Percentiles rank a stretch among this genome's conserved stretches.
Conservation (phyloP, 768 basidiomycete genomes). For the Rhizopogon vesiculosus region DNA sequence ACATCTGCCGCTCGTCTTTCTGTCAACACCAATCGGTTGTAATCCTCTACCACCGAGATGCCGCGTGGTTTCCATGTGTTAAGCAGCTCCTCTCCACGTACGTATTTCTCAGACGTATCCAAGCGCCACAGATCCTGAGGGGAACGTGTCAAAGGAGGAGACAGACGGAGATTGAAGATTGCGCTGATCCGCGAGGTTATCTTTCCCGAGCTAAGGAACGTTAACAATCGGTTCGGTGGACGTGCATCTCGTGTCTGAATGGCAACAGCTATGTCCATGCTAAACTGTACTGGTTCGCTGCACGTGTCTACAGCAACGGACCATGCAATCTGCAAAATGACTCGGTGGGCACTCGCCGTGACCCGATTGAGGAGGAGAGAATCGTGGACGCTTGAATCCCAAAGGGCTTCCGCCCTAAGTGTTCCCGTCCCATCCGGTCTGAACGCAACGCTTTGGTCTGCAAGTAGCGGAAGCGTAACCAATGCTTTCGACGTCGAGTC, state of each 20-base stretch:
- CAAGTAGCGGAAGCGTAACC: constrained; percentile 68
- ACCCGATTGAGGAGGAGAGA: constrained; percentile 83
- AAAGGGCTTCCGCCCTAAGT: constrained; percentile 67
- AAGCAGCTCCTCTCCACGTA: constrained; percentile 85
- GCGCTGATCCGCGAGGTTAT: constrained; percentile 74
- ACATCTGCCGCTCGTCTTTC: constrained; percentile 84
- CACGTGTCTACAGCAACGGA: constrained; percentile 80
- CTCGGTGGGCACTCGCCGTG: constrained; percentile 70
- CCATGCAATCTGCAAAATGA: constrained; percentile 76
- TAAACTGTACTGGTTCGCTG: constrained; percentile 82
- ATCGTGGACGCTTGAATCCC: constrained; percentile 93
- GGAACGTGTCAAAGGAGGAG: constrained; percentile 81
- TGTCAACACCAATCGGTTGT: constrained; percentile 62
- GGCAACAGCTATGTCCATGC: constrained; percentile 78
- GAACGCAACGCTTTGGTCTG: constrained; percentile 72
- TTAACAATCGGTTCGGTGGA: constrained; percentile 72
- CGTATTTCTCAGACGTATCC: constrained; percentile 93
- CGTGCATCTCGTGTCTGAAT: constrained; percentile 84
- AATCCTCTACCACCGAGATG: constrained; percentile 85
- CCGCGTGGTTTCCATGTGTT: constrained; percentile 85
- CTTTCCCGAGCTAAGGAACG: constrained; percentile 74
- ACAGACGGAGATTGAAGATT: constrained; percentile 79
- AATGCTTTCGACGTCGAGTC: constrained; percentile 70
- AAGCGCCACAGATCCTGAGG: constrained; percentile 90
- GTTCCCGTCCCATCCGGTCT: constrained; percentile 78